phyloP scores from a whole-genome alignment of 208 protist species.

The Trichomonas gallinae region DNA sequence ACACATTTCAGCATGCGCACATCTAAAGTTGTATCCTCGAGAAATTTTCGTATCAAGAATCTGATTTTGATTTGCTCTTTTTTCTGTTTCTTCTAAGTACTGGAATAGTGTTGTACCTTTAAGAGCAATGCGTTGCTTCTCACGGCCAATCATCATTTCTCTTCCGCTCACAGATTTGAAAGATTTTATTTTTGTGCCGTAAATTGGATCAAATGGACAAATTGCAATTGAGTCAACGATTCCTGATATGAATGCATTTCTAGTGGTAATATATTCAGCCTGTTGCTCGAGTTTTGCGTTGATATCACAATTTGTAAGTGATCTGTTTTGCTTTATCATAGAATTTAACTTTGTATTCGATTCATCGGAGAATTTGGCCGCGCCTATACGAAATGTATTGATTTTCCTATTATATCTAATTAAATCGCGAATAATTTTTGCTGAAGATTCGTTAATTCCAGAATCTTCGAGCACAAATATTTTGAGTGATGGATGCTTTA shows the following conservation, averaged over 20 bases:
- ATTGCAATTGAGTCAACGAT: neutral
- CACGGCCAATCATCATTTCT: neutral
- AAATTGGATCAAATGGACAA: neutral
- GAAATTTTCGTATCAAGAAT: neutral
- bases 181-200: neutral
- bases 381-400: neutral
- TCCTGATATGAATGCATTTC: neutral
- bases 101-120: neutral
- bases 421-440: neutral
- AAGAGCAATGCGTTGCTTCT: neutral
- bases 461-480: neutral
- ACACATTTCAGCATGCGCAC: neutral
- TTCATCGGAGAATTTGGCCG: neutral
- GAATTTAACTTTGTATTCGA: neutral
- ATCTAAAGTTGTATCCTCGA: neutral
- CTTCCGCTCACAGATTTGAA: neutral
- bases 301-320: neutral
- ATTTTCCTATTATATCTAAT: neutral
- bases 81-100: neutral
- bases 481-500: neutral
- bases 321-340: neutral
- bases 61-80: neutral
- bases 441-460: neutral
- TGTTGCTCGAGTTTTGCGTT: neutral
- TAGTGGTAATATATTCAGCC: neutral